Evolutionary conservation across 768 basidiomycete species (phyloP).

Genomic region (Nidularia pulvinata): DNA sequence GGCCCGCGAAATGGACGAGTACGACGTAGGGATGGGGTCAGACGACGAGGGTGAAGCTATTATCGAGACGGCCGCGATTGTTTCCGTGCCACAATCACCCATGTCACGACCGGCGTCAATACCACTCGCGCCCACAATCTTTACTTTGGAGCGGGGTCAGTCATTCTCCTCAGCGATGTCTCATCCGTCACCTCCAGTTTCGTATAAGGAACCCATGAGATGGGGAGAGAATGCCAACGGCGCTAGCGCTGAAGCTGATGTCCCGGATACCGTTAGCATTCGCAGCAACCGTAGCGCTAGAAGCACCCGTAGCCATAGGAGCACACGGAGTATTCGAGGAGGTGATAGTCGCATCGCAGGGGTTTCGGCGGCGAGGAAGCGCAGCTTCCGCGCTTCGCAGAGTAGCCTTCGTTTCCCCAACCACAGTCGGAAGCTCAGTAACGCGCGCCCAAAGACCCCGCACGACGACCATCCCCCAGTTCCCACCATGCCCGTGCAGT

Average conservation of each 20-base stretch:
- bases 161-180: constrained; percentile 3
- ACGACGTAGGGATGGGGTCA: constrained; percentile 35
- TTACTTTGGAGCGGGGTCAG: constrained; percentile 3
- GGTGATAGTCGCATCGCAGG: constrained; percentile 30
- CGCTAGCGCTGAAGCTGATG: constrained; percentile 21
- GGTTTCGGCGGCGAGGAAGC: constrained; percentile 63
- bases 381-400: constrained; percentile 64
- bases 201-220: background rate
- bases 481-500: constrained; percentile 28
- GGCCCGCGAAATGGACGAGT: constrained; percentile 70
- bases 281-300: constrained; percentile 26
- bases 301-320: constrained; percentile 30
- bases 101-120: constrained; percentile 12
- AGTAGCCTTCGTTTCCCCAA: constrained; percentile 64
- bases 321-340: constrained; percentile 26
- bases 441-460: constrained; percentile 7
- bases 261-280: constrained; percentile 36
- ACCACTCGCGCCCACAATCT: constrained; percentile 10
- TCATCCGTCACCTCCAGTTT: constrained; percentile 5
- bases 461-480: constrained; percentile 24
- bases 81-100: constrained; percentile 31
- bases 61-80: constrained; percentile 46
- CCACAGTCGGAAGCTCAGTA: constrained; percentile 16
- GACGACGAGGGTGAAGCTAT: constrained; percentile 34
- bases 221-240: background rate